Percentiles rank a stretch among this genome's conserved stretches.
Evolutionary conservation across 176 grass and related monocot genomes (phyloP).

Genomic region (Tuctoria greenei): DNA sequence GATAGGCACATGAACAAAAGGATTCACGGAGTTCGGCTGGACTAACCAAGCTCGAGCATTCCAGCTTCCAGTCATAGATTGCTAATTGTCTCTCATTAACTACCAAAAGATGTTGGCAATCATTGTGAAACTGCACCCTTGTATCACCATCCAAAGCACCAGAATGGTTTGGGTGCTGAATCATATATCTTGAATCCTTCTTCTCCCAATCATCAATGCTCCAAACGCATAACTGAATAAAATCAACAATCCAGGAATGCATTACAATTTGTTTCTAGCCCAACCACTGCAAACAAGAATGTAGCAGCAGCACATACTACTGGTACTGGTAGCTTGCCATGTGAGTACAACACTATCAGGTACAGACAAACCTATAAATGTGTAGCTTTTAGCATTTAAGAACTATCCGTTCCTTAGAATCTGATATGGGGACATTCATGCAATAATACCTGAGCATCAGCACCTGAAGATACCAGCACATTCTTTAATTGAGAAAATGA

Average conservation of each 20-base stretch:
- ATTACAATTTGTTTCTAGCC: not conserved
- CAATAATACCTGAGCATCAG: conserved; percentile 83
- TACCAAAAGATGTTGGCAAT: conserved; percentile 83
- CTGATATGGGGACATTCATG: not conserved
- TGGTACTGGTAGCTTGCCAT: too few relatives aligned
- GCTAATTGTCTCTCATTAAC: conserved; percentile 89
- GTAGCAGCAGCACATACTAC: too few relatives aligned
- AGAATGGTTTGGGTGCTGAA: conserved; percentile 61
- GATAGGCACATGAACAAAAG: not conserved
- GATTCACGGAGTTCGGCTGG: not conserved
- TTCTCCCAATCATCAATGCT: conserved; percentile 96
- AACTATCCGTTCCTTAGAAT: too few relatives aligned
- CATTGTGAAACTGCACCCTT: conserved; percentile 97
- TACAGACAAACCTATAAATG: too few relatives aligned
- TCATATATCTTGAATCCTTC: conserved; percentile 75
- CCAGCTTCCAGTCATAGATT: conserved; percentile 85
- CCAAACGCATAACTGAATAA: conserved; percentile 82
- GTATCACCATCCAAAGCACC: conserved; percentile 84
- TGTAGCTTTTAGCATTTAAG: too few relatives aligned
- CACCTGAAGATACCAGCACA: conserved; percentile 92
- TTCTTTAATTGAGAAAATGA: conserved; percentile 90
- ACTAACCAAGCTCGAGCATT: conserved; percentile 76
- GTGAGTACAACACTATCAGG: too few relatives aligned
- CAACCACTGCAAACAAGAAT: not conserved
- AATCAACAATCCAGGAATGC: conserved; percentile 7